Evolutionary conservation across 1,139 yeast species (phyloP).

Genomic region (Taphrina flavorubra): DNA sequence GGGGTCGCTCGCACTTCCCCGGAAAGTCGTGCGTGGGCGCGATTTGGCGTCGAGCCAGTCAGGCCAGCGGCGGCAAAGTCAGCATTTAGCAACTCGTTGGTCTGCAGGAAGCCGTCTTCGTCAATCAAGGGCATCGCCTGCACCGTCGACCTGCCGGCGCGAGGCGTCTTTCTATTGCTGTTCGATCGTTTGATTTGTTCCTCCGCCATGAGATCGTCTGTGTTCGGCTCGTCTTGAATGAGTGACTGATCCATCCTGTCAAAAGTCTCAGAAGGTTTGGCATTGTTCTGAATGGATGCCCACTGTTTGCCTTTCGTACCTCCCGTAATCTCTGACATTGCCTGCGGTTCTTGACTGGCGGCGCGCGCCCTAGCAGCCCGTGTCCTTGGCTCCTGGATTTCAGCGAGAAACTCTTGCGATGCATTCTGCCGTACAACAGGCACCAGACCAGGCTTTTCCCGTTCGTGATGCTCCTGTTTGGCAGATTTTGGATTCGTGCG

Average conservation of each 20-base stretch:
- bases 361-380: constrained; percentile 4
- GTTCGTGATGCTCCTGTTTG: constrained; percentile 20
- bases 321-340: neutral
- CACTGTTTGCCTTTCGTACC: neutral
- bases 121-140: constrained; percentile 2
- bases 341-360: constrained; percentile 14
- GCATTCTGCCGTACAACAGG: constrained; percentile 2
- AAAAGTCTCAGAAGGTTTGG: constrained; percentile 9
- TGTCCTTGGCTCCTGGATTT: neutral
- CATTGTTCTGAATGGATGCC: neutral
- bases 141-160: neutral
- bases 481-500: constrained; percentile 21
- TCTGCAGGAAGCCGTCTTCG: constrained; percentile 22
- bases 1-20: constrained; percentile 22
- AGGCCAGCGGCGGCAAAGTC: constrained; percentile 1
- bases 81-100: constrained; percentile 1
- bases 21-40: neutral
- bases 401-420: constrained; percentile 5
- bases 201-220: constrained; percentile 14
- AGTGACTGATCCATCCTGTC: constrained; percentile 5
- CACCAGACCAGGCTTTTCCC: constrained; percentile 9
- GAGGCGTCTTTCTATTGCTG: constrained; percentile 11
- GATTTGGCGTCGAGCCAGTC: neutral
- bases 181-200: constrained; percentile 12
- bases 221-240: constrained; percentile 7